These are phyloP conservation scores for Acanthamoeba lenticulata DNA, from an alignment of 208 protist genomes.

Conservation along the genomic window DNA sequence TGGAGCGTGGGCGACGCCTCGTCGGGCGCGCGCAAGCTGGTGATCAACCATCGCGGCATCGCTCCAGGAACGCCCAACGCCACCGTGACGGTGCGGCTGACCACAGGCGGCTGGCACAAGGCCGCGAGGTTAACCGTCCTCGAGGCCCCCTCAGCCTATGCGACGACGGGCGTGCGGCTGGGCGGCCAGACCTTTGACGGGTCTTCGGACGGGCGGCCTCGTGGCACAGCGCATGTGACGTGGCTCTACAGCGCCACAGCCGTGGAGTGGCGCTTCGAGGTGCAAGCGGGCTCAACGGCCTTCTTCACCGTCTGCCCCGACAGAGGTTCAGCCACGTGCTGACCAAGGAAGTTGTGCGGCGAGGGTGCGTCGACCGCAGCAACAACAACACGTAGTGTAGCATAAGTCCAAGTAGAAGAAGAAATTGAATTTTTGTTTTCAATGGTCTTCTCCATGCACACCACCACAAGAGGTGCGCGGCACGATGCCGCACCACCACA, in stretches of 20 bases:
- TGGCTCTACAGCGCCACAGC: background rate
- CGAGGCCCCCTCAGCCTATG: background rate
- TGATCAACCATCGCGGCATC: background rate
- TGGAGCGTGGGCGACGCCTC: background rate
- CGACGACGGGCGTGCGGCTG: background rate
- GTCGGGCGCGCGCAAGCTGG: background rate
- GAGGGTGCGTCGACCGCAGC: too few relatives aligned
- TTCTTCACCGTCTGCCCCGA: background rate
- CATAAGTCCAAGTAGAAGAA: too few relatives aligned
- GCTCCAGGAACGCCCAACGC: background rate
- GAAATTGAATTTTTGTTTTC: too few relatives aligned
- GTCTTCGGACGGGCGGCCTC: background rate
- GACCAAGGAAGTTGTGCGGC: too few relatives aligned
- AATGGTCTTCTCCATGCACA: too few relatives aligned
- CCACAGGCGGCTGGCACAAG: background rate
- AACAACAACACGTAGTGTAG: too few relatives aligned
- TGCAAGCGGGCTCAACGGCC: background rate
- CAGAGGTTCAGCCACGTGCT: too few relatives aligned
- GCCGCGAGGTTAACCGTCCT: background rate
- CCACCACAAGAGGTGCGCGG: too few relatives aligned
- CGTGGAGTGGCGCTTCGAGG: background rate
- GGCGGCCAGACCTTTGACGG: background rate
- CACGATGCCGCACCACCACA: too few relatives aligned
- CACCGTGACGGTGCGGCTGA: background rate
- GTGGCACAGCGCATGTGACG: background rate